These are phyloP conservation scores for Pseudocercospora fijiensis DNA, from an alignment of 2,329 filamentous ascomycete genomes.

Conservation along the genomic window DNA sequence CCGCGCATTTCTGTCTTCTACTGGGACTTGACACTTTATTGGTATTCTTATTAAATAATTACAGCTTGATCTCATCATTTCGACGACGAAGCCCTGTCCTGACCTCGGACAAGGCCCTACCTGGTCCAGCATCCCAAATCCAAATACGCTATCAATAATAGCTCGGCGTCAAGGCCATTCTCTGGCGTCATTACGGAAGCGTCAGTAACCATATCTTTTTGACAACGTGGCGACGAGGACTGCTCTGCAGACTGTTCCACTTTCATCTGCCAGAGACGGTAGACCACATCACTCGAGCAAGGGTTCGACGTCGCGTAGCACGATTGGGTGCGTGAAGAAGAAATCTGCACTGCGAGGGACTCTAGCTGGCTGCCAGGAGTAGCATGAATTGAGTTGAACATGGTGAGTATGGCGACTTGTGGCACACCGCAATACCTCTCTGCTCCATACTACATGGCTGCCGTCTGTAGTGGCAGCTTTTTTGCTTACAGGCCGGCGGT, in stretches of 20 bases:
- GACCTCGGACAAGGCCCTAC: neutral
- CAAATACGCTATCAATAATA: slow-evolving; percentile 5
- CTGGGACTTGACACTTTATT: neutral
- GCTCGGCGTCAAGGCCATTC: slow-evolving; percentile 1
- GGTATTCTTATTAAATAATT: slow-evolving; percentile 3
- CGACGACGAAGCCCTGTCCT: neutral
- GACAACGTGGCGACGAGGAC: neutral
- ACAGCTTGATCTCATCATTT: slow-evolving; percentile 3
- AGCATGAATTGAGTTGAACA: slow-evolving; percentile 5
- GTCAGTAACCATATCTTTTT: neutral
- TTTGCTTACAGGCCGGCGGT: neutral
- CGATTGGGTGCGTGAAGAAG: neutral
- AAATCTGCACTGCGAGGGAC: neutral
- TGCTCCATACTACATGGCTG: neutral
- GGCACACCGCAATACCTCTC: neutral
- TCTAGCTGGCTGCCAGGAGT: neutral
- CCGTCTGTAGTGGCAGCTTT: neutral
- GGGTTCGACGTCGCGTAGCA: neutral
- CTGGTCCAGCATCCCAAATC: neutral
- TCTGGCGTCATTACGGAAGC: slow-evolving; percentile 1
- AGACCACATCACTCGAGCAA: neutral
- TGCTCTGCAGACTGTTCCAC: neutral
- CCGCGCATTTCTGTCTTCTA: neutral
- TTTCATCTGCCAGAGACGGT: neutral
- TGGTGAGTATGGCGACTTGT: slow-evolving; percentile 1